Evolutionary conservation across 371 early-diverging fungal species (phyloP).

Genomic region (Catenaria anguillulae): DNA sequence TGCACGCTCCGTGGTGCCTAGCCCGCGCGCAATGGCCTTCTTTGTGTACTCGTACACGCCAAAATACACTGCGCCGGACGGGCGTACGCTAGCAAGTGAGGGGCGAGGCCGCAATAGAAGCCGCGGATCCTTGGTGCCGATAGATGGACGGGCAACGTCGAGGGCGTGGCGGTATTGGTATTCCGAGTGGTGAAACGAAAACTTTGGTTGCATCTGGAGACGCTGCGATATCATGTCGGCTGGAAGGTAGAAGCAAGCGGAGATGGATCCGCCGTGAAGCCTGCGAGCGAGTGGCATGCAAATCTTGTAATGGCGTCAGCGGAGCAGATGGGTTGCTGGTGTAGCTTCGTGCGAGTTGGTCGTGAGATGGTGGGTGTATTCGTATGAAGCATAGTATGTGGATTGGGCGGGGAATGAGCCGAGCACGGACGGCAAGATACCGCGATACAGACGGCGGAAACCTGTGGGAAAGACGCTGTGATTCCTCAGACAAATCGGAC

Average conservation of each 20-base stretch:
- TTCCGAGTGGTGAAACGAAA: background rate
- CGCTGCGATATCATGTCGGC: constrained; percentile 3
- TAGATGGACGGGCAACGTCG: constrained; percentile 1
- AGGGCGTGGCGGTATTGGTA: background rate
- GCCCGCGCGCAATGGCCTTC: too few relatives aligned
- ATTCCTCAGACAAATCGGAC: too few relatives aligned
- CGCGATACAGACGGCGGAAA: background rate
- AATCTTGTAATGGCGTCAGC: background rate
- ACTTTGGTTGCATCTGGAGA: constrained; percentile 2
- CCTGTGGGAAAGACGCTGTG: too few relatives aligned
- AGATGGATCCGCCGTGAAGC: background rate
- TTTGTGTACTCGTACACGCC: background rate
- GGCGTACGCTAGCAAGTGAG: constrained; percentile 6
- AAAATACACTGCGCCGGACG: constrained; percentile 1
- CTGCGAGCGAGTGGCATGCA: constrained; percentile 2
- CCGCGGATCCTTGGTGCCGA: background rate
- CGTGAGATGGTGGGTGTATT: background rate
- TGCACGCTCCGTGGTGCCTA: too few relatives aligned
- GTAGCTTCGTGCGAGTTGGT: background rate
- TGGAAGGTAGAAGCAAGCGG: background rate
- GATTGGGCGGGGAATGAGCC: constrained; percentile 3
- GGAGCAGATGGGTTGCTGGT: background rate
- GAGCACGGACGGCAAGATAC: background rate
- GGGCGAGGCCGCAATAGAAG: background rate
- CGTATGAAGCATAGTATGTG: background rate